Conservation (phyloP, 352 stramenopile species). For the Thalassiosira mediterranea region DNA sequence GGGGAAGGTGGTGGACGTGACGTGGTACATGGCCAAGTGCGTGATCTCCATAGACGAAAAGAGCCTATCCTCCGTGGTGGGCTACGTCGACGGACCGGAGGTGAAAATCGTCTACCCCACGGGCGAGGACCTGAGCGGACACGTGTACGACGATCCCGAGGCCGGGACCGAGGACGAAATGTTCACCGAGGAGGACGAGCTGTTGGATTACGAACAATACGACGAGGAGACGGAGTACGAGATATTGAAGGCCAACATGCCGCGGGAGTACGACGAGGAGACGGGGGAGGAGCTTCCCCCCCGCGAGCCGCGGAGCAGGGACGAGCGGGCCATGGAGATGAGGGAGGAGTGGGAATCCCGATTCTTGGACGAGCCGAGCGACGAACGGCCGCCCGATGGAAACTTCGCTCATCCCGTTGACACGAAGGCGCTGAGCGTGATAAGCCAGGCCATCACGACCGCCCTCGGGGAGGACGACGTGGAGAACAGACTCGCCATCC, state of each 20-base stretch:
- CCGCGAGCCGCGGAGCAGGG: constrained; percentile 17
- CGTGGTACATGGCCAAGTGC: constrained; percentile 72
- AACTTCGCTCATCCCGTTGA: constrained; percentile 55
- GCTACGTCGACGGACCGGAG: constrained; percentile 39
- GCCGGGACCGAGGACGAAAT: constrained; percentile 54
- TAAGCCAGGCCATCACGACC: constrained; percentile 63
- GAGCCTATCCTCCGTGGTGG: constrained; percentile 32
- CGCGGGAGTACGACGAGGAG: constrained; percentile 49
- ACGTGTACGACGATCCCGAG: constrained; percentile 64
- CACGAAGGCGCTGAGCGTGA: constrained; percentile 55
- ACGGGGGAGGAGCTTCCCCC: constrained; percentile 21
- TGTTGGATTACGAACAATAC: constrained; percentile 55
- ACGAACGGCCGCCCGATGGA: constrained; percentile 24
- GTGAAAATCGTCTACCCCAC: constrained; percentile 56
- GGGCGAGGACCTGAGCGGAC: constrained; percentile 25
- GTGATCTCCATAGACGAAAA: constrained; percentile 61
- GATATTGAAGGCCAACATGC: constrained; percentile 43
- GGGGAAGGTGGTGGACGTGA: constrained; percentile 63
- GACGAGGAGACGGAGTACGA: constrained; percentile 47
- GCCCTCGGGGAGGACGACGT: constrained; percentile 53
- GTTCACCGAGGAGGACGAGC: constrained; percentile 57
- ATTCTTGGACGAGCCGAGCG: constrained; percentile 12
- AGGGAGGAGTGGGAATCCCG: constrained; percentile 15
- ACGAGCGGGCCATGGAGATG: constrained; percentile 24
- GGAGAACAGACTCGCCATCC: constrained; percentile 63